Percentiles rank a stretch among this genome's conserved stretches.
Conservation (phyloP, 2,329 filamentous ascomycete species). For the Calonectria pseudoturangicola region DNA sequence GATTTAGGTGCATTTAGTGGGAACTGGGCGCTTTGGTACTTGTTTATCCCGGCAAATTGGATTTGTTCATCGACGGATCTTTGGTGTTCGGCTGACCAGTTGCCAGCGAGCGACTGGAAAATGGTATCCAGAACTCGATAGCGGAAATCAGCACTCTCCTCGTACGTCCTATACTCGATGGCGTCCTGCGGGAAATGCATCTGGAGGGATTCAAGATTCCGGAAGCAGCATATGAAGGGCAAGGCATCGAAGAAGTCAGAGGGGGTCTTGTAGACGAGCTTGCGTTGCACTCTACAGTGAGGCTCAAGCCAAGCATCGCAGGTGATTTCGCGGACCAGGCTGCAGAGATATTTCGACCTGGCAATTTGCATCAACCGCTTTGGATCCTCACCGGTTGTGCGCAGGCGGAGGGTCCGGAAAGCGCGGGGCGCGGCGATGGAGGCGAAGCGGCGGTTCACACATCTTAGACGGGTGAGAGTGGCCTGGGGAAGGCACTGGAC, state of each 20-base stretch:
- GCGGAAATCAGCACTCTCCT: conserved; percentile 13
- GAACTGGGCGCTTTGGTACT: background rate
- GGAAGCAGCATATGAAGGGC: background rate
- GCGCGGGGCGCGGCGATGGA: conserved; percentile 16
- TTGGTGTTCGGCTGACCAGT: conserved; percentile 4
- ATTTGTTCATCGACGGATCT: background rate
- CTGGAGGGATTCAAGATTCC: conserved; percentile 9
- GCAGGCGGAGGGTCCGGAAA: conserved; percentile 8
- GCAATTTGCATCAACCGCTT: conserved; percentile 4
- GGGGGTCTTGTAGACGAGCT: conserved; percentile 7
- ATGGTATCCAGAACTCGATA: conserved; percentile 14
- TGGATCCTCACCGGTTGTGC: background rate
- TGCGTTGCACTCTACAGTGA: background rate
- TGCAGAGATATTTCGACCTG: conserved; percentile 3
- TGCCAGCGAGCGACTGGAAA: conserved; percentile 4
- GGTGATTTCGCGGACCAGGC: conserved; percentile 6
- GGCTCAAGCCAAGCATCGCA: conserved; percentile 8
- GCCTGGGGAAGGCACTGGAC: background rate
- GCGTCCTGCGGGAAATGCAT: background rate
- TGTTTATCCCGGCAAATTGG: conserved; percentile 3
- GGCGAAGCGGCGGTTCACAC: conserved; percentile 11
- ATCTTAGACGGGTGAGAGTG: conserved; percentile 2
- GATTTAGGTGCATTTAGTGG: background rate
- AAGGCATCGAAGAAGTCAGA: conserved; percentile 17
- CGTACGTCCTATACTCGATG: background rate